phyloP scores from a whole-genome alignment of 495 filamentous ascomycete species.

The Penicillium psychrofluorescens region DNA sequence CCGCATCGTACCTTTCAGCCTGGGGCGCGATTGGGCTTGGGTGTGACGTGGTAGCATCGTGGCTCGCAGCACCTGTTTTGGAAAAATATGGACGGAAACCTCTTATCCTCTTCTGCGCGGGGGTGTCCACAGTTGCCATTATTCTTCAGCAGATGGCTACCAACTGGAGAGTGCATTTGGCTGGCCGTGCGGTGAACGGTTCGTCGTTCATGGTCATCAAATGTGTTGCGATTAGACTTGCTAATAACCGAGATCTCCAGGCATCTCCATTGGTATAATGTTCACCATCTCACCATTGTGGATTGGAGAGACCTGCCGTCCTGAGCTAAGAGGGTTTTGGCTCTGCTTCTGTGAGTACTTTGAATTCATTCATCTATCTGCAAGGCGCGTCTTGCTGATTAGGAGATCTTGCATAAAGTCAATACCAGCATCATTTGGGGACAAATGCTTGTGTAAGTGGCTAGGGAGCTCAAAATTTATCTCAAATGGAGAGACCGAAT shows the following conservation, averaged over 20 bases:
- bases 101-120: slow-evolving; percentile 9
- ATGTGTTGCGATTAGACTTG: neutral
- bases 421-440: slow-evolving; percentile 15
- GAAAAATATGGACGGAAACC: slow-evolving; percentile 17
- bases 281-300: slow-evolving; percentile 18
- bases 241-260: slow-evolving; percentile 7
- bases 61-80: slow-evolving; percentile 8
- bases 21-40: slow-evolving; percentile 2
- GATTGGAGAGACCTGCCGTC: slow-evolving; percentile 20
- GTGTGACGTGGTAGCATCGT: slow-evolving; percentile 11
- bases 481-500: no score
- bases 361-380: no score
- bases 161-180: slow-evolving; percentile 12
- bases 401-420: neutral
- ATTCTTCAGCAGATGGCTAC: slow-evolving; percentile 14
- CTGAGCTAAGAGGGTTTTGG: slow-evolving; percentile 17
- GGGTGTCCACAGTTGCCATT: slow-evolving; percentile 9
- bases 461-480: slow-evolving; percentile 1
- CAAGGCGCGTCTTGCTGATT: no score
- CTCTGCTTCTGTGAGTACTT: slow-evolving; percentile 10
- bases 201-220: neutral
- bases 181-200: slow-evolving; percentile 15
- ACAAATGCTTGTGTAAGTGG: slow-evolving; percentile 7
- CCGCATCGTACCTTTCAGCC: slow-evolving; percentile 10
- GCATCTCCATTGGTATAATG: no score